Evolutionary conservation across 805 yeast species (phyloP), one percentile per base, ranked within the genome.

Genomic region (Kockiozyma suomiensis): DNA sequence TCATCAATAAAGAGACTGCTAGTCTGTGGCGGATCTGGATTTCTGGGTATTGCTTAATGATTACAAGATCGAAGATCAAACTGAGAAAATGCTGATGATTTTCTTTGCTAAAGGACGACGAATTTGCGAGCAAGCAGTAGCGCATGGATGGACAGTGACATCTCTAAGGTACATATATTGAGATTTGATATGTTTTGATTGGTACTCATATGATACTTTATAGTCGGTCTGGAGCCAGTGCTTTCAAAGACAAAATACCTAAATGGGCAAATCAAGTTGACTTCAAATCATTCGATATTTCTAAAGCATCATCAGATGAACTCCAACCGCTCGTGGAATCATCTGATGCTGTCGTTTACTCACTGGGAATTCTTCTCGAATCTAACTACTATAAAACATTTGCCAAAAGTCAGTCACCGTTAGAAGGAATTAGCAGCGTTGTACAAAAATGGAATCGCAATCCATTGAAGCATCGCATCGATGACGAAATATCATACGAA

Each of bases 111-210:
- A 7, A 61, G 65, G 65, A 4, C 49, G 56, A 17, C 56, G 47
- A 48, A 58, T 61, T 12, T 61, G 65, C 53, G 65, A 61, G 41
- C 53, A 51, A 17, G 65, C 62, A 2, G 56, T 50, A n/a, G 65
- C 61, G 10, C 62, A 58, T 42, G 65, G 65, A 23, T 61, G 64
- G 64, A 42, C 42, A 4, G 65, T 61, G 6, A 61, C 65, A 3
- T 61, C 63, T 26, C 28, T 61, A 33, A 61, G 65, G 65, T 58
- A 58, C 5, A n/a, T 7, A 19, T 12, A 8, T 5, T 30, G 4
- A 25, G 23, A 5, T 13, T 4, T 6, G 12, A 17, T 23, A 15
- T 19, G 49, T 38, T 21, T 33, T 23, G 15, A 25, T 21, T 21
- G 13, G 32, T 19, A 12, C n/a, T 7, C 17, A n/a, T 5, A 30